Evolutionary conservation across 768 basidiomycete species (phyloP), one percentile per base, ranked within the genome.

Genomic region (Pleurotus djamor): DNA sequence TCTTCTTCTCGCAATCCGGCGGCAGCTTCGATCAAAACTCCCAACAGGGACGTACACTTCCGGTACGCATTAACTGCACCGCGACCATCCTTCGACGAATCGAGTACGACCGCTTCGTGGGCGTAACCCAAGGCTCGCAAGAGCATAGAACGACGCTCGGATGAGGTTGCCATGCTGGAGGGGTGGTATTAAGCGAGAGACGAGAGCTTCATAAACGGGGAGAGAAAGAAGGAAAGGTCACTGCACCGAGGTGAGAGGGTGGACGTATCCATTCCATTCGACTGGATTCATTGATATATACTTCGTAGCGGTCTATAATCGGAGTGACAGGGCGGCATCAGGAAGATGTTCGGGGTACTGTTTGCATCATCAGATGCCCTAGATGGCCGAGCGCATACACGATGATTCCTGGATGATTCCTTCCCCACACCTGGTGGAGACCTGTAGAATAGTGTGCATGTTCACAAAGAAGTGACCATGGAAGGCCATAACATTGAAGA

Each of bases 51-150:
- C 13, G 37, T 48, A 28, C 57, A 48, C 36, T 58, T 49, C 37
- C 33, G n/a, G 45, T 58, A 58, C 6, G 57, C 57, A 37, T 28
- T 12, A 16, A 58, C 33, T 17, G 57, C 57, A 32, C 48, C 48
- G 7, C 48, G 16, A 17, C 45, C 45, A 35, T 58, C 57, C 48
- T 48, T 48, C 9, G 57, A 48, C 10, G 33, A 48, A 49, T 58
- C 57, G 32, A 58, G 48, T 5, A 17, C 36, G 32, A 58, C 57
- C 21, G 57, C 57, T 43, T 58, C 57, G 9, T 58, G 57, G 9
- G 57, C 57, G 3, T 48, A 58, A 10, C 41, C 57, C 45, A 58
- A 38, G 17, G 57, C 57, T 49, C 16, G 47, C 32, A 48, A 32
- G 17, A 58, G 57, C 57, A 58, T 49, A 37, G 34, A 32, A 35